A percentile compares a stretch with the other conserved stretches of the same genome.
These are phyloP conservation scores for Lepidium didymum DNA, from an alignment of 345 rosid species.

Conservation along the genomic window DNA sequence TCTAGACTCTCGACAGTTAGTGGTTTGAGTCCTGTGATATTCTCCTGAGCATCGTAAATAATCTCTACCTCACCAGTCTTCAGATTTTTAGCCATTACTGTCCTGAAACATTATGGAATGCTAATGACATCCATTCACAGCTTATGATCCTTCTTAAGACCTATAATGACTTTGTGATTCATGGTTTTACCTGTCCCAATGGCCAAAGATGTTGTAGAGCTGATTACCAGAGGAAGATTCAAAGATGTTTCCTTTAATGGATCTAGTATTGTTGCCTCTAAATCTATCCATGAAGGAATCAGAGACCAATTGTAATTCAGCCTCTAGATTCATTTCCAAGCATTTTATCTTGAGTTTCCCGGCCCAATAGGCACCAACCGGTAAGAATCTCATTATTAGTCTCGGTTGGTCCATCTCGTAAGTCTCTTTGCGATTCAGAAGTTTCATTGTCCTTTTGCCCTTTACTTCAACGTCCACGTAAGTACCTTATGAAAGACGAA, in stretches of 20 bases:
- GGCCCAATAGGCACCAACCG: conserved; percentile 55
- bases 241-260: conserved; percentile 55
- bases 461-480: conserved; percentile 57
- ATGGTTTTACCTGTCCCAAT: conserved; percentile 66
- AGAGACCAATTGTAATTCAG: conserved; percentile 53
- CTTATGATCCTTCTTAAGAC: not conserved
- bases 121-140: not conserved
- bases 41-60: conserved; percentile 58
- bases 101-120: conserved; percentile 30
- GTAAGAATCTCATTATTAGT: conserved; percentile 49
- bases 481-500: conserved; percentile 33
- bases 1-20: conserved; percentile 44
- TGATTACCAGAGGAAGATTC: conserved; percentile 34
- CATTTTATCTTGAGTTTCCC: conserved; percentile 55
- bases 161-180: not conserved
- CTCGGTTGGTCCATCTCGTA: conserved; percentile 74
- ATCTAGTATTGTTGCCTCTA: conserved; percentile 35
- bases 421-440: conserved; percentile 47
- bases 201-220: conserved; percentile 50
- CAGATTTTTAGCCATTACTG: conserved; percentile 45
- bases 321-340: conserved; percentile 51
- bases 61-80: conserved; percentile 37
- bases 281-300: conserved; percentile 32
- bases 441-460: conserved; percentile 59
- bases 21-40: conserved; percentile 40